Conservation (phyloP, 2,329 filamentous ascomycete genomes). For the Pseudogymnoascus sp. region DNA sequence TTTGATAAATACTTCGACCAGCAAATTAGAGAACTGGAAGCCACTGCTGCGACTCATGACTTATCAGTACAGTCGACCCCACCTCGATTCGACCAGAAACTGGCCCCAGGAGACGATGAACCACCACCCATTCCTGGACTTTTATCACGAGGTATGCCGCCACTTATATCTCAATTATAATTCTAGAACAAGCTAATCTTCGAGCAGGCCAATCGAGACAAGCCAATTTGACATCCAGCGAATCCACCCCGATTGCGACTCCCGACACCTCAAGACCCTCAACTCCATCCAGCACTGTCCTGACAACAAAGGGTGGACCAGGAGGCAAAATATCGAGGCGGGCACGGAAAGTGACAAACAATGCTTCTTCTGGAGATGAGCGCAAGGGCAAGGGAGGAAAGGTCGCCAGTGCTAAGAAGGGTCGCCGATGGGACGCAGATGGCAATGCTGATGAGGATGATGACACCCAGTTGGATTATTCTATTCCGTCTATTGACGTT, state of each 20-base stretch:
- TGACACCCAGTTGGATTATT: slow-evolving; percentile 79
- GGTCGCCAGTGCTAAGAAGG: slow-evolving; percentile 63
- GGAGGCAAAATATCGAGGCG: slow-evolving; percentile 71
- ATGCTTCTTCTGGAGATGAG: slow-evolving; percentile 79
- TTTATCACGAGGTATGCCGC: slow-evolving; percentile 22
- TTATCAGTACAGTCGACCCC: slow-evolving; percentile 20
- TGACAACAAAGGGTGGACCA: slow-evolving; percentile 68
- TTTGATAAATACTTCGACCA: slow-evolving; percentile 96
- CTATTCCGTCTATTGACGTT: slow-evolving; percentile 47
- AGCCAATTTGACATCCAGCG: slow-evolving; percentile 31
- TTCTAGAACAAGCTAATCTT: slow-evolving; percentile 9
- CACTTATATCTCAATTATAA: neutral
- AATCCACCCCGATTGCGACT: slow-evolving; percentile 61
- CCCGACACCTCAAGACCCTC: slow-evolving; percentile 71
- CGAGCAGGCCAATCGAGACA: slow-evolving; percentile 22
- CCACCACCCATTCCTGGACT: slow-evolving; percentile 39
- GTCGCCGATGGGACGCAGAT: slow-evolving; percentile 86
- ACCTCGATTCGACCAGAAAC: slow-evolving; percentile 20
- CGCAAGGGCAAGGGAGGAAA: slow-evolving; percentile 48
- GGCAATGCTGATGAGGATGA: slow-evolving; percentile 76
- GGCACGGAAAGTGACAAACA: slow-evolving; percentile 60
- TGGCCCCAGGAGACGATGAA: slow-evolving; percentile 33
- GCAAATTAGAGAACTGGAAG: slow-evolving; percentile 75
- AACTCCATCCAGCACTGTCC: slow-evolving; percentile 59
- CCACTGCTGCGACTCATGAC: slow-evolving; percentile 35